phyloP scores from a whole-genome alignment of 768 basidiomycete species.

The Lactifluus pinguis region DNA sequence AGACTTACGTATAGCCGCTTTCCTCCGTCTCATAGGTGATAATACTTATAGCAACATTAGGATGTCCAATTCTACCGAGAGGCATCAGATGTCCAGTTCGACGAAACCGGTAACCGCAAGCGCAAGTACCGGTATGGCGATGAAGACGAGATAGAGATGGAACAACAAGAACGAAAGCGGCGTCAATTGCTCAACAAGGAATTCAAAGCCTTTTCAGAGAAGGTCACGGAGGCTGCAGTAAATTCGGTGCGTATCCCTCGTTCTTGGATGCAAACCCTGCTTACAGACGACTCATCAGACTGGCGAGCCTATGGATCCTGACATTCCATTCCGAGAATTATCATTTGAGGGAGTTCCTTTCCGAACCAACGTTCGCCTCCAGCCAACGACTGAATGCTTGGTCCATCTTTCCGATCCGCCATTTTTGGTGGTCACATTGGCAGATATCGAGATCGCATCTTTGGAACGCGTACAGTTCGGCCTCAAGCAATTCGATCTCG shows the following conservation, averaged over 20 bases:
- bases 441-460: conserved; percentile 94
- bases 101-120: conserved; percentile 98
- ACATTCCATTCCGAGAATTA: conserved; percentile 94
- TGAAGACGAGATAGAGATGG: conserved; percentile 98
- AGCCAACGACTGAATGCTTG: conserved; percentile 94
- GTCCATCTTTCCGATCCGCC: conserved; percentile 93
- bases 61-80: conserved; percentile 98
- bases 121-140: conserved; percentile 95
- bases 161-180: conserved; percentile 91
- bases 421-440: conserved; percentile 89
- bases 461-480: conserved; percentile 95
- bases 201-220: conserved; percentile 88
- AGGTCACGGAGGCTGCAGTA: conserved; percentile 77
- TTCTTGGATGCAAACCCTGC: background rate
- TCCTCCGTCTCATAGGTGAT: background rate
- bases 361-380: conserved; percentile 87
- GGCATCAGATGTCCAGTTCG: conserved; percentile 94
- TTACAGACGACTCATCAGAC: conserved; percentile 33
- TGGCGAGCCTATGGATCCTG: conserved; percentile 83
- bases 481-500: conserved; percentile 93
- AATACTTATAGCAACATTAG: conserved; percentile 30
- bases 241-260: conserved; percentile 46
- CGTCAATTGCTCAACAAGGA: conserved; percentile 86
- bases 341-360: conserved; percentile 96
- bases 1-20: conserved; percentile 64